These are phyloP conservation scores for Saccharomycopsis hybrid DNA, from an alignment of 1,139 yeast species.

Conservation along the genomic window DNA sequence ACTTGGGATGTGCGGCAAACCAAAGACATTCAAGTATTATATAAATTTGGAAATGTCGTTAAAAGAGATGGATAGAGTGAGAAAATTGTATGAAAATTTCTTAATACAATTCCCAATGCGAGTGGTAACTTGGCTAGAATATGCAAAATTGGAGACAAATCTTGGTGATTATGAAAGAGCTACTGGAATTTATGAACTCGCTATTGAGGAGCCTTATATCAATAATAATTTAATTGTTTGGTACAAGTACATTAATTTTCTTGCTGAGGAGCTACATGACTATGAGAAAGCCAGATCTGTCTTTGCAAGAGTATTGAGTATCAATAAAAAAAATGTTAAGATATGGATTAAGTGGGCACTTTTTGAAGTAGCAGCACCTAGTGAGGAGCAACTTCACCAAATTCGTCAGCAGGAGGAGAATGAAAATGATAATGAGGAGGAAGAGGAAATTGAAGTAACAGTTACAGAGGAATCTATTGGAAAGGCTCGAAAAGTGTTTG, in stretches of 20 bases:
- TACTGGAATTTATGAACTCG: slow-evolving; percentile 53
- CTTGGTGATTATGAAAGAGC: slow-evolving; percentile 69
- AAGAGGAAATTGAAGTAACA: slow-evolving; percentile 42
- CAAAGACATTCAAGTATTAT: slow-evolving; percentile 54
- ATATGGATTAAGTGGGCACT: slow-evolving; percentile 66
- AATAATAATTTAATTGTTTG: slow-evolving; percentile 31
- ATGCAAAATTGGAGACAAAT: slow-evolving; percentile 60
- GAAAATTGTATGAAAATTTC: slow-evolving; percentile 65
- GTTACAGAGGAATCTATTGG: slow-evolving; percentile 46
- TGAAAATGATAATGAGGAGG: slow-evolving; percentile 36
- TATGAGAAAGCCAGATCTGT: slow-evolving; percentile 52
- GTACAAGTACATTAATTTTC: slow-evolving; percentile 46
- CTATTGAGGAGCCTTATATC: slow-evolving; percentile 31
- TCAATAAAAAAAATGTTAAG: slow-evolving; percentile 33
- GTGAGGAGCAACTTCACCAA: slow-evolving; percentile 40
- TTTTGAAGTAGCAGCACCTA: slow-evolving; percentile 66
- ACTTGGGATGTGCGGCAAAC: slow-evolving; percentile 60
- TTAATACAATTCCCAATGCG: slow-evolving; percentile 46
- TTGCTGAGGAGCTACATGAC: slow-evolving; percentile 38
- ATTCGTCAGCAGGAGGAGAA: slow-evolving; percentile 28
- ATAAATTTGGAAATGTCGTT: slow-evolving; percentile 44
- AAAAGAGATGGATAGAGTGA: slow-evolving; percentile 73
- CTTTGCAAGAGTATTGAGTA: slow-evolving; percentile 38
- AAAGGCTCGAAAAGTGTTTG: slow-evolving; percentile 51
- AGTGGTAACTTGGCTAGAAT: slow-evolving; percentile 46